These are phyloP conservation scores for Clarkia xantiana DNA, from an alignment of 345 rosid genomes.

Conservation along the genomic window DNA sequence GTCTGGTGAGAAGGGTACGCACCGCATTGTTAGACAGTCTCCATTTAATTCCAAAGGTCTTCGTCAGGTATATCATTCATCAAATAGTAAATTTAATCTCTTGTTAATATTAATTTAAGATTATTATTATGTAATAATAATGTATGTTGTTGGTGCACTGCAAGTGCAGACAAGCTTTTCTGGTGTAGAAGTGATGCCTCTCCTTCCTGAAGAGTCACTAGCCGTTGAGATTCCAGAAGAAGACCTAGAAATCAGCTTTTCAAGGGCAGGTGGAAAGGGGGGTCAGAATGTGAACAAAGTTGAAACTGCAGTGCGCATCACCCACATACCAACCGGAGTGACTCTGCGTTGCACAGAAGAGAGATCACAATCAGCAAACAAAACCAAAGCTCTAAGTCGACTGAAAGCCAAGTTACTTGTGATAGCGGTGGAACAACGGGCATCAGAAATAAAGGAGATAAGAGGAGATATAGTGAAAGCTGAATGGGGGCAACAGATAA, in stretches of 20 bases:
- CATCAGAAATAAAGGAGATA: constrained; percentile 80
- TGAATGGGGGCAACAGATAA: constrained; percentile 94
- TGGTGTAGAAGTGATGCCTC: constrained; percentile 91
- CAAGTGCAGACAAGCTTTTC: constrained; percentile 68
- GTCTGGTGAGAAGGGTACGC: constrained; percentile 95
- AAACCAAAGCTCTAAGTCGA: constrained; percentile 67
- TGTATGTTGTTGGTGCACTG: no score
- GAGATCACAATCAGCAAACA: constrained; percentile 80
- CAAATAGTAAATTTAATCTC: background rate
- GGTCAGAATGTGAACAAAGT: constrained; percentile 97
- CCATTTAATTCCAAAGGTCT: constrained; percentile 96
- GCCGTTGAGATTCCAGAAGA: constrained; percentile 76
- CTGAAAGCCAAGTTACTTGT: constrained; percentile 80
- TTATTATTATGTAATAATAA: no score
- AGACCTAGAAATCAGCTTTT: constrained; percentile 65
- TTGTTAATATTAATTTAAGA: no score
- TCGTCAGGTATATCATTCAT: constrained; percentile 47
- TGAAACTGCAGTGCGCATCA: constrained; percentile 84
- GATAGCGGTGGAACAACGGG: constrained; percentile 85
- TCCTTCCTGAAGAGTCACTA: constrained; percentile 68
- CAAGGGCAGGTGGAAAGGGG: constrained; percentile 96
- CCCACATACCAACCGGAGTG: constrained; percentile 82
- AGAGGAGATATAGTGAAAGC: constrained; percentile 93
- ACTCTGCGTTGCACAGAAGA: constrained; percentile 91
- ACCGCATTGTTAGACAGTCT: constrained; percentile 87